Base-by-base conservation (phyloP, 2,329 filamentous ascomycete genomes). In the Penicillium sp. region DNA sequence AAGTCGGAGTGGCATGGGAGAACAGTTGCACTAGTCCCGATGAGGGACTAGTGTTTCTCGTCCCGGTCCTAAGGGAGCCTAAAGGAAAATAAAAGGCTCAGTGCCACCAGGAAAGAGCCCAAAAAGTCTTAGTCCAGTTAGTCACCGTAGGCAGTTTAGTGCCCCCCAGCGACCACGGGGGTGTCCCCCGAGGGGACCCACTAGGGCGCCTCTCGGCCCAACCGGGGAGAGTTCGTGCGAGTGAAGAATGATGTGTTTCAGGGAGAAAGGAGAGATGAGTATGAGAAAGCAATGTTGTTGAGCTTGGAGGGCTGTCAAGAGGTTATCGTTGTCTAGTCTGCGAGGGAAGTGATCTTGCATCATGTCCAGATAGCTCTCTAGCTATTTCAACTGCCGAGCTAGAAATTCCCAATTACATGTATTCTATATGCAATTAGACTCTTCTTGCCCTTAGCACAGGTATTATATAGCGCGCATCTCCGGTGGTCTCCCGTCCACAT, bases 1-100 rank as follows among this genome's bases (percentile, higher is more conserved):
- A 57, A 30, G 57, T 65, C 65, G 65, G 65, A 67, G 61, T 64
- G 60, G 65, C 67, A 68, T 64, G 65, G 65, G 65, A 67, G 64
- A 65, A 64, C 62, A 68, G 65, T 64, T 62, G 55, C 67, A 67
- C 67, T 69, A 69, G 61, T 55, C 46, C 46, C 4, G 2, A 35
- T 51, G 2, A 35, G 46, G 54, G 64, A 69, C 67, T 69, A 69
- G 62, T 30, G 14, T 28, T 26, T 28, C 45, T 28, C 45, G 45
- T 48, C 13, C 25, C 26, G 16, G 45, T 46, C 40, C 40, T 42
- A 22, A 46, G 43, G 43, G 14, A 46, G 11, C 25, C 43, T 46
- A 16, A 46, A 14, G 16, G 16, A 19, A 40, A 40, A 40, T 6
- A 40, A 40, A 40, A n/a, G 6, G 37, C 42, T 10, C 25, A 45